Conservation (phyloP, 2,329 filamentous ascomycete species). For the Apiospora aurea region DNA sequence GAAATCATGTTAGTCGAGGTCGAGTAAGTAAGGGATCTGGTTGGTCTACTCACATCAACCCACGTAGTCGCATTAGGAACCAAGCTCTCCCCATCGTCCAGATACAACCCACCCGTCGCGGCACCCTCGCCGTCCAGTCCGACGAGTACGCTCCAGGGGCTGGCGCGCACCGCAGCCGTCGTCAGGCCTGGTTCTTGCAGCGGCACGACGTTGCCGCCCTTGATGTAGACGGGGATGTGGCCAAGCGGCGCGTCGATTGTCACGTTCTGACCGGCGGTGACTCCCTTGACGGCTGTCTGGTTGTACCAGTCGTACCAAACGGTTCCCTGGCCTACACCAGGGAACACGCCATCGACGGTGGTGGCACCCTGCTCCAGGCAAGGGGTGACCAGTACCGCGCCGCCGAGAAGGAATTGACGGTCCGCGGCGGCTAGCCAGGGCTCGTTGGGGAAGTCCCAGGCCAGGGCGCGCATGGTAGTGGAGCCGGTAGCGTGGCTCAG, state of each 20-base stretch:
- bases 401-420: conserved; percentile 75
- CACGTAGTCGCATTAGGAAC: conserved; percentile 60
- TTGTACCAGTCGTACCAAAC: conserved; percentile 85
- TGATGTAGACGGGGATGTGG: conserved; percentile 75
- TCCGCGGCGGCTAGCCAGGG: conserved; percentile 71
- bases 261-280: conserved; percentile 46
- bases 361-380: conserved; percentile 69
- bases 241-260: conserved; percentile 58
- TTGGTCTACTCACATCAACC: conserved; percentile 51
- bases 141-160: conserved; percentile 71
- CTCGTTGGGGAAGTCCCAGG: conserved; percentile 78
- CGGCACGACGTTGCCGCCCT: conserved; percentile 72
- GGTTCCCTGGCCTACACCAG: conserved; percentile 64
- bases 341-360: conserved; percentile 73
- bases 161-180: conserved; percentile 66
- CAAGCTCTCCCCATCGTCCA: conserved; percentile 78
- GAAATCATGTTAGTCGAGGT: not conserved
- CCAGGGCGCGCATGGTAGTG: conserved; percentile 75
- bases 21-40: not conserved
- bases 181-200: conserved; percentile 74
- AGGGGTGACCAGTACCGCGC: conserved; percentile 70
- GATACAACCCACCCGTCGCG: conserved; percentile 69
- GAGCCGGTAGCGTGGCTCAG: conserved; percentile 68
- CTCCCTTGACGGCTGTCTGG: conserved; percentile 56
- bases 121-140: conserved; percentile 62